These are phyloP conservation scores for Sporothrix globosa DNA, from an alignment of 2,329 filamentous ascomycete species.

Conservation along the genomic window DNA sequence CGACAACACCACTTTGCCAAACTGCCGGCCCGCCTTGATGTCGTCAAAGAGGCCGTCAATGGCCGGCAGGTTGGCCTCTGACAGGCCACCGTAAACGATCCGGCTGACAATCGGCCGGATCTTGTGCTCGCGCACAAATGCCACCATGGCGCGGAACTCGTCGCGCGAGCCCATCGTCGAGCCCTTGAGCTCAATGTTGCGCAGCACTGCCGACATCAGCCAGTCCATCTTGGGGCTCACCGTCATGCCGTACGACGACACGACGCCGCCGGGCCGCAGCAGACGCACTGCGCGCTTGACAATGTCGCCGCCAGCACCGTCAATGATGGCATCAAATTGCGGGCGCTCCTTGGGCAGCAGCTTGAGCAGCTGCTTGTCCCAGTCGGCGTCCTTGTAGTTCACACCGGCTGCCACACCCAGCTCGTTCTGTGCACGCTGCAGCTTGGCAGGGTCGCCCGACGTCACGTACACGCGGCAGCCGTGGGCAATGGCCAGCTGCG, in stretches of 20 bases:
- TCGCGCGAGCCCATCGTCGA: slow-evolving; percentile 88
- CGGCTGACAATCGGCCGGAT: slow-evolving; percentile 78
- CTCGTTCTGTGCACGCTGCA: slow-evolving; percentile 65
- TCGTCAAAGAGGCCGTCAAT: slow-evolving; percentile 84
- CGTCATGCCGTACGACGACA: slow-evolving; percentile 91
- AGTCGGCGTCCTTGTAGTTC: slow-evolving; percentile 73
- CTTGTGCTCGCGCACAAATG: slow-evolving; percentile 68
- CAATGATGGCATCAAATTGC: slow-evolving; percentile 80
- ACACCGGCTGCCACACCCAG: slow-evolving; percentile 84
- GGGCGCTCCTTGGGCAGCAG: slow-evolving; percentile 67
- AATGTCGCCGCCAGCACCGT: slow-evolving; percentile 87
- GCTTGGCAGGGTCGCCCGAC: slow-evolving; percentile 73
- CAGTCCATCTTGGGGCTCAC: slow-evolving; percentile 82
- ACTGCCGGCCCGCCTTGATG: slow-evolving; percentile 83
- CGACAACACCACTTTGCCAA: slow-evolving; percentile 88
- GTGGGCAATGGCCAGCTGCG: slow-evolving; percentile 76
- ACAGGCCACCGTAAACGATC: slow-evolving; percentile 61
- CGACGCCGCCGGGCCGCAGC: slow-evolving; percentile 80
- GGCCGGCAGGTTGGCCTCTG: slow-evolving; percentile 71
- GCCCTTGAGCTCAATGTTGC: slow-evolving; percentile 84
- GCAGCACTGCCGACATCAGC: slow-evolving; percentile 79
- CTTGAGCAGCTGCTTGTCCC: slow-evolving; percentile 74
- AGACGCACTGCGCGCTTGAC: slow-evolving; percentile 69
- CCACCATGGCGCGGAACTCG: slow-evolving; percentile 89
- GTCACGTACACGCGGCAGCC: slow-evolving; percentile 83